phyloP scores from a whole-genome alignment of 2,329 filamentous ascomycete genomes.

The Thermochaetoides dissita region DNA sequence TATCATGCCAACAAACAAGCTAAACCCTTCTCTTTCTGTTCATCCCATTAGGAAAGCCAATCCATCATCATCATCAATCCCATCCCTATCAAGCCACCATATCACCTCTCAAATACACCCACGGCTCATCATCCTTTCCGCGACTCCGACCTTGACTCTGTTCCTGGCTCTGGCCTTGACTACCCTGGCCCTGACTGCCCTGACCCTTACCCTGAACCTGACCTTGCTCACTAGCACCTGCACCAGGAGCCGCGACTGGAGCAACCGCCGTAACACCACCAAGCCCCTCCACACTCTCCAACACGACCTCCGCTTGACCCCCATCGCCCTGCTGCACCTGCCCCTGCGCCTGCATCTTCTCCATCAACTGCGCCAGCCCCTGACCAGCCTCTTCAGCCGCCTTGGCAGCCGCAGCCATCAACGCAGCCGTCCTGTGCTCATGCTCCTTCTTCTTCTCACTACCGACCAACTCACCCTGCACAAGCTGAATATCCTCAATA shows the following conservation, averaged over 20 bases:
- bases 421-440: not conserved
- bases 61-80: no score
- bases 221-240: no score
- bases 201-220: not conserved
- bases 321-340: not conserved
- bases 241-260: no score
- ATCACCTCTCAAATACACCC: slow-evolving; percentile 9
- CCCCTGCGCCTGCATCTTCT: no score
- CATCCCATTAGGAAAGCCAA: no score
- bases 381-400: no score
- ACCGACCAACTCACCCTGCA: slow-evolving; percentile 17
- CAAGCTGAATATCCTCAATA: slow-evolving; percentile 14
- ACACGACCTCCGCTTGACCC: not conserved
- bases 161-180: slow-evolving; percentile 1
- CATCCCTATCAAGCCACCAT: no score
- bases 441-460: slow-evolving; percentile 6
- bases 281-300: slow-evolving; percentile 7
- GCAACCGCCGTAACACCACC: not conserved
- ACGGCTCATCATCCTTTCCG: slow-evolving; percentile 5
- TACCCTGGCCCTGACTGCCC: not conserved
- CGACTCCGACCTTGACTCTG: slow-evolving; percentile 5
- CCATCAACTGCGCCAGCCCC: no score
- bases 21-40: no score
- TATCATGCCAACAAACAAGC: no score
- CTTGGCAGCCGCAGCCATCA: not conserved